Percentiles rank a stretch among this genome's conserved stretches.
Conservation (phyloP, 306 rosid species). For the Echinosophora koreensis region DNA sequence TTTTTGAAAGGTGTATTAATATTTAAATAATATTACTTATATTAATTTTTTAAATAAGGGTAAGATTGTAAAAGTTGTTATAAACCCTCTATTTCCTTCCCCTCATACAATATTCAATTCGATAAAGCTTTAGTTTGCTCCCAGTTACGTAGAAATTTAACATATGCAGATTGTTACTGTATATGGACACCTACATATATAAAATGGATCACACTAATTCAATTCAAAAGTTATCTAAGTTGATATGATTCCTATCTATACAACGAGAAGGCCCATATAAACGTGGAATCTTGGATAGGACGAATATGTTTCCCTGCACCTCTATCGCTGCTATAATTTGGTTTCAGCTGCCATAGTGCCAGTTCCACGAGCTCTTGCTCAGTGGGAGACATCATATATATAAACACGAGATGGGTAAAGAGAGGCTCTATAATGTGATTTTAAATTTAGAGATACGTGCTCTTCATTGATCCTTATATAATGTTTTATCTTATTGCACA, state of each 20-base stretch:
- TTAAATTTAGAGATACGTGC: background rate
- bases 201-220: background rate
- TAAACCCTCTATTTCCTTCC: no score
- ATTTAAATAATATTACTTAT: no score
- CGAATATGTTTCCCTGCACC: conserved; percentile 15
- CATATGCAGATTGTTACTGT: background rate
- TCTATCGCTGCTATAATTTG: conserved; percentile 9
- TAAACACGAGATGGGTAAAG: conserved; percentile 15
- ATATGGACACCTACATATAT: background rate
- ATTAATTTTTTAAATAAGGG: no score
- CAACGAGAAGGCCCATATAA: background rate
- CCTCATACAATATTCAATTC: no score
- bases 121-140: no score
- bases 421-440: background rate
- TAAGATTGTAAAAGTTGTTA: no score
- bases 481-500: conserved; percentile 11
- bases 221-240: background rate
- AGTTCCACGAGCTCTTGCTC: conserved; percentile 26
- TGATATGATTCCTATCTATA: background rate
- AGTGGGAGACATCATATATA: conserved; percentile 43
- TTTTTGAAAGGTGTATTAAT: no score
- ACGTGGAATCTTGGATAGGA: conserved; percentile 29
- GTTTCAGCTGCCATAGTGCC: conserved; percentile 15
- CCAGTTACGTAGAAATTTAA: no score
- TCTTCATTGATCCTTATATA: background rate